These are phyloP conservation scores for Nakazawaea siamensis DNA, from an alignment of 805 yeast genomes.

Conservation along the genomic window DNA sequence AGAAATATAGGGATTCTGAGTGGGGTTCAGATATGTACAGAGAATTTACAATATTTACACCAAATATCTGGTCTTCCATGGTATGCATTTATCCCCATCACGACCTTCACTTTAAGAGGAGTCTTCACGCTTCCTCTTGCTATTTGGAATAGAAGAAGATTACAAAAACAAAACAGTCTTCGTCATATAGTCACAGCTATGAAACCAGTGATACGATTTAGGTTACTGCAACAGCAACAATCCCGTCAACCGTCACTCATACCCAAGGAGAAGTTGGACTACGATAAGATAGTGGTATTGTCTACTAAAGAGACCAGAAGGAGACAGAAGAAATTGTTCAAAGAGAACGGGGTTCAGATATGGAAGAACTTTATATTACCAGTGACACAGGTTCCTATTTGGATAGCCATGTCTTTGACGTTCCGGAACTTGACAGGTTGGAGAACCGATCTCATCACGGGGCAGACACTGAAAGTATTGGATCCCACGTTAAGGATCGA, in stretches of 20 bases:
- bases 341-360: conserved; percentile 56
- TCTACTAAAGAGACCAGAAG: conserved; percentile 72
- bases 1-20: too few species aligned
- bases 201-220: conserved; percentile 62
- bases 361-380: conserved; percentile 81
- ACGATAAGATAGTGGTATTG: conserved; percentile 70
- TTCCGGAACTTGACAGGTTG: conserved; percentile 72
- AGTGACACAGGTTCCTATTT: conserved; percentile 75
- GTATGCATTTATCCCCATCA: conserved; percentile 70
- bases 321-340: conserved; percentile 66
- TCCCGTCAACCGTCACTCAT: conserved; percentile 20
- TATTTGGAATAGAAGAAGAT: conserved; percentile 57
- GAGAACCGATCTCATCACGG: conserved; percentile 19
- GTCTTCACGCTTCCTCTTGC: conserved; percentile 73
- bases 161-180: conserved; percentile 62
- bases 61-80: conserved; percentile 63
- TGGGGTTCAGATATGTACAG: conserved; percentile 15
- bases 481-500: conserved; percentile 43
- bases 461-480: conserved; percentile 31
- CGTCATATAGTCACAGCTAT: conserved; percentile 68
- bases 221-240: conserved; percentile 41
- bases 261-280: conserved; percentile 38
- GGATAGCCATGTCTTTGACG: conserved; percentile 73
- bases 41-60: conserved; percentile 39
- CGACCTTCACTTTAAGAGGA: conserved; percentile 60